These are phyloP conservation scores for Alopecurus myosuroides DNA, from an alignment of 176 grass and related monocot species.

Conservation along the genomic window DNA sequence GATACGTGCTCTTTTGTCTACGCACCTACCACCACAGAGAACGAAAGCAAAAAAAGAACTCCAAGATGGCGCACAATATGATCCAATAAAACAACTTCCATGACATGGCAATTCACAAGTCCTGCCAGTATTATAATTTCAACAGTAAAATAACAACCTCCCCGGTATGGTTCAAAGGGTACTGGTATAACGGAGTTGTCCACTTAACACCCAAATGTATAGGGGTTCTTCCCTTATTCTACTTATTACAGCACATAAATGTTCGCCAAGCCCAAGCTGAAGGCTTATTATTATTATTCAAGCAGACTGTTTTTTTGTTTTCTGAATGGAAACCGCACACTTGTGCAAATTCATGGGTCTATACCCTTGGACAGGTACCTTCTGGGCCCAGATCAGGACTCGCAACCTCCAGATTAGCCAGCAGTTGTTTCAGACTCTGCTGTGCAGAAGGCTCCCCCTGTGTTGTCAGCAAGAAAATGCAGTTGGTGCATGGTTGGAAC, in stretches of 20 bases:
- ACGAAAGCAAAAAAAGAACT: background rate
- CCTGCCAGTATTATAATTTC: background rate
- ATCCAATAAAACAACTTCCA: background rate
- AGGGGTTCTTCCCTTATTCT: background rate
- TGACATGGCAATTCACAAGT: background rate
- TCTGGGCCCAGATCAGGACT: conserved; percentile 25
- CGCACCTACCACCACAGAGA: background rate
- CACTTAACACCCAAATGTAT: background rate
- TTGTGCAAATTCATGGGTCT: background rate
- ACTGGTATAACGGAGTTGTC: background rate
- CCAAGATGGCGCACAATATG: background rate
- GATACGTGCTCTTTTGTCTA: background rate
- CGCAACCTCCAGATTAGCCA: conserved; percentile 32
- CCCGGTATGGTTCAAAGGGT: background rate
- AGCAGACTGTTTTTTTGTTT: background rate
- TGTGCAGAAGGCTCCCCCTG: conserved; percentile 48
- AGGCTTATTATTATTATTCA: background rate
- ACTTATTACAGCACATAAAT: background rate
- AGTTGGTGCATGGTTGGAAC: background rate
- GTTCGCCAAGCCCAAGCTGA: background rate
- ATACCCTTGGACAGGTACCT: conserved; percentile 3
- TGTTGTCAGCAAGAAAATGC: conserved; percentile 10
- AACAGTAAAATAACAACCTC: background rate
- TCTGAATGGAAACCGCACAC: background rate
- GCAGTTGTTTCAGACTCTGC: conserved; percentile 46